Conservation (phyloP, 192 early-diverging fungal genomes). For the Dissophora ornata region DNA sequence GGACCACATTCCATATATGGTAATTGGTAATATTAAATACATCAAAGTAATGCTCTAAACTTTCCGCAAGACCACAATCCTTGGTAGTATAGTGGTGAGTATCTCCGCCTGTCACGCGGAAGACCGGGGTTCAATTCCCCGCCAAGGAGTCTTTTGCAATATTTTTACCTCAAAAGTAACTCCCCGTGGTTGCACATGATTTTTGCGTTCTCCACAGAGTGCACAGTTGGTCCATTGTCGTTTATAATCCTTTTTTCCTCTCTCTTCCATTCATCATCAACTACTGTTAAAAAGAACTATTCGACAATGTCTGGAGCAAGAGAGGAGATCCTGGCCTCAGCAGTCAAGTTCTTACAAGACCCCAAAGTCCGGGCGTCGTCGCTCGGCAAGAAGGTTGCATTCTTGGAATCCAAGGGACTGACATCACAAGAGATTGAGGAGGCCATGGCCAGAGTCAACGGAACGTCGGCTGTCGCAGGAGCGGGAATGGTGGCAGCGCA, state of each 20-base stretch:
- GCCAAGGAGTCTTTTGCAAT: conserved; percentile 25
- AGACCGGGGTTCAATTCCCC: conserved; percentile 44
- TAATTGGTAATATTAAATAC: too few relatives aligned
- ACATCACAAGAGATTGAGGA: conserved; percentile 90
- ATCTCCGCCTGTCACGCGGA: conserved; percentile 41
- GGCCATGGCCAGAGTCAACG: conserved; percentile 74
- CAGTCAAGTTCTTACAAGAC: conserved; percentile 91
- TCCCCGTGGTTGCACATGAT: too few relatives aligned
- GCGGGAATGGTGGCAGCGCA: conserved; percentile 7
- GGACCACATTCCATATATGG: too few relatives aligned
- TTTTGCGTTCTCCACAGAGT: too few relatives aligned
- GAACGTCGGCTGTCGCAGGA: conserved; percentile 12
- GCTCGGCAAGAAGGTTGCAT: conserved; percentile 88
- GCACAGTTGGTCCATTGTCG: too few relatives aligned
- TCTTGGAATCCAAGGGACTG: conserved; percentile 95
- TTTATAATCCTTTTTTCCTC: too few relatives aligned
- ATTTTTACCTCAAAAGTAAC: neutral
- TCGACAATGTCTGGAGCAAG: conserved; percentile 63
- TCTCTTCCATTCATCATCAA: neutral
- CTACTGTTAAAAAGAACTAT: neutral
- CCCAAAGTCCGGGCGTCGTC: conserved; percentile 89
- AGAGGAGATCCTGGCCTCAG: conserved; percentile 78
- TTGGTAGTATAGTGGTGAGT: conserved; percentile 30
- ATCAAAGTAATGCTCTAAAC: too few relatives aligned
- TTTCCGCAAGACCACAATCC: too few relatives aligned